Evolutionary conservation across 768 basidiomycete genomes (phyloP).

Genomic region (Neoboletus brunneissimus): DNA sequence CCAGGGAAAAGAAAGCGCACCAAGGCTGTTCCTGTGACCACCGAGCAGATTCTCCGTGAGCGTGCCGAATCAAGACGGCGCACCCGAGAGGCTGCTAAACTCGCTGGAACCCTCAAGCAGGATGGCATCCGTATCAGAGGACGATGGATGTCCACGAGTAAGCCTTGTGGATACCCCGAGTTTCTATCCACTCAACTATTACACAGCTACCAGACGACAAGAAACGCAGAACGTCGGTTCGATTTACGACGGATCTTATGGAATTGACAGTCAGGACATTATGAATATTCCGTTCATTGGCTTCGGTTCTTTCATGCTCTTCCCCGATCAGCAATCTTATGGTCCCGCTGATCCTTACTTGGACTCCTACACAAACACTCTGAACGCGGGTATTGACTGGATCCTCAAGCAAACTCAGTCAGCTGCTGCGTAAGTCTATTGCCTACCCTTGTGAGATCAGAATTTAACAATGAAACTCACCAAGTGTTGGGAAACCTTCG

Average conservation of each 20-base stretch:
- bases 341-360: constrained; percentile 46
- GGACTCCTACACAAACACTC: constrained; percentile 49
- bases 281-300: constrained; percentile 53
- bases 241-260: constrained; percentile 58
- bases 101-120: constrained; percentile 30
- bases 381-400: constrained; percentile 54
- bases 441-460: not conserved
- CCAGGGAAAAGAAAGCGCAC: constrained; percentile 39
- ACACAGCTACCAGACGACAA: constrained; percentile 48
- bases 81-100: constrained; percentile 36
- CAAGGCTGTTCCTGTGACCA: constrained; percentile 43
- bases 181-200: constrained; percentile 1
- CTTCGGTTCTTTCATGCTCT: constrained; percentile 59
- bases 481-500: constrained; percentile 55
- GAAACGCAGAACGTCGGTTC: constrained; percentile 43
- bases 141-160: constrained; percentile 57
- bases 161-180: constrained; percentile 10
- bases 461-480: constrained; percentile 3
- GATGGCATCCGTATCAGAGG: constrained; percentile 54
- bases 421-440: constrained; percentile 40
- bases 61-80: constrained; percentile 49
- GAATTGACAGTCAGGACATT: constrained; percentile 68
- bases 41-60: constrained; percentile 44
- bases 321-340: constrained; percentile 67
- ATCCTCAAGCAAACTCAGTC: constrained; percentile 48